Evolutionary conservation across 176 grass and related monocot species (phyloP), one percentile per base, ranked within the genome.

Genomic region (Oryza coarctata): DNA sequence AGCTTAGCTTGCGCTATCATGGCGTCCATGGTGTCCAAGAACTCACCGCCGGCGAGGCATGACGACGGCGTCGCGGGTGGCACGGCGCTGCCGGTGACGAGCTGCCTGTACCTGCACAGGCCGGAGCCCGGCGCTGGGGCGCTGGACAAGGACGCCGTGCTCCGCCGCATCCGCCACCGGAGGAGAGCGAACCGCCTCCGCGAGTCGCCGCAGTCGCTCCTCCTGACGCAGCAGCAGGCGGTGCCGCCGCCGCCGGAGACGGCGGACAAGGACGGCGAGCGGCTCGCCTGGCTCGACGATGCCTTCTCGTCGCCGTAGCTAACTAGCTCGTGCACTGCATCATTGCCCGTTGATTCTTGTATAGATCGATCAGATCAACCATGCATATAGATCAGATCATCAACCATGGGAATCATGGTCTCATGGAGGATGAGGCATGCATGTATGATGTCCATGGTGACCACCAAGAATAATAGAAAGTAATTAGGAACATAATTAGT

Each of bases 81-180:
- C 0, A 5, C 60, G 5, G 12, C 22, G 9, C 43, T 25, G 64
- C 40, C 15, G 38, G 73, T 80, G 12, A 84, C 89, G 20, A 91
- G 67, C 49, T 74, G 38, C 64, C 78, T 97, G 43, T 91, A 84
- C 82, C 82, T 97, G 17, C 89, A 77, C 63, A 35, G 36, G 86
- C 70, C 39, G 9, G 82, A 28, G 1, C 61, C 82, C 7, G 80
- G 73, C 9, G 14, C 39, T 13, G 74, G 78, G 20, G 36, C 85
- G 17, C 75, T 97, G 27, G 91, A 91, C 32, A 89, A 71, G 89
- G 91, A 94, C 23, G 71, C 84, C 33, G 87, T 97, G 65, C 91
- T 97, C 45, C 85, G 91, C 20, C 89, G 91, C 71, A 91, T 97
- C 89, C 91, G 89, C 41, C 87, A 97, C 71, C 89, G 89, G 81